Percentiles rank a stretch among this genome's conserved stretches.
phyloP scores from a whole-genome alignment of 306 rosid species.

The Fragaria nilgerrensis region DNA sequence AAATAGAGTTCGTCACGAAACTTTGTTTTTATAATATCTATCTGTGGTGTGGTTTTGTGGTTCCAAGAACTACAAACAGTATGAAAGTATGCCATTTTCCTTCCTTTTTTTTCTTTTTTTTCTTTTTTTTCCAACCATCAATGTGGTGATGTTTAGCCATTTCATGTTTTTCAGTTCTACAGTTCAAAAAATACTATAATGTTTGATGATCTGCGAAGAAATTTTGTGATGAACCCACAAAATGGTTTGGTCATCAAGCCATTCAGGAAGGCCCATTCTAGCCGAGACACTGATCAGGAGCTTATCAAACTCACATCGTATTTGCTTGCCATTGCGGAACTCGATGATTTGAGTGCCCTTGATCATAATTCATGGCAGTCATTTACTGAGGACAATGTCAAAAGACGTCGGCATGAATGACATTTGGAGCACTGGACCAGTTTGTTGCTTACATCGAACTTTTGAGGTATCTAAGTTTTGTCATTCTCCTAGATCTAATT shows the following conservation, averaged over 20 bases:
- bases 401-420: slow-evolving; percentile 76
- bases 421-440: not conserved
- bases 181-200: slow-evolving; percentile 74
- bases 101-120: no score
- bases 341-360: slow-evolving; percentile 73
- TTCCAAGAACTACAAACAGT: not conserved
- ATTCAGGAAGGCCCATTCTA: slow-evolving; percentile 95
- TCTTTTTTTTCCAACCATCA: not conserved
- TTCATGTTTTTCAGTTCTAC: slow-evolving; percentile 63
- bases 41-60: not conserved
- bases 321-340: slow-evolving; percentile 88
- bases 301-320: slow-evolving; percentile 84
- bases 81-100: slow-evolving; percentile 10
- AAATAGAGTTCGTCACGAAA: not conserved
- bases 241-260: slow-evolving; percentile 89
- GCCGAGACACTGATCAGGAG: slow-evolving; percentile 77
- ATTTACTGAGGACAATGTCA: slow-evolving; percentile 57
- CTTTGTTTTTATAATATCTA: not conserved
- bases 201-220: slow-evolving; percentile 90
- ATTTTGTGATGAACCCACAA: slow-evolving; percentile 97
- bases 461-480: slow-evolving; percentile 11
- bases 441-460: slow-evolving; percentile 7
- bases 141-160: slow-evolving; percentile 15
- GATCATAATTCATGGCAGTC: slow-evolving; percentile 68
- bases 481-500: not conserved